These are phyloP conservation scores for Brettanomyces nanus DNA, from an alignment of 805 yeast species.

Conservation along the genomic window DNA sequence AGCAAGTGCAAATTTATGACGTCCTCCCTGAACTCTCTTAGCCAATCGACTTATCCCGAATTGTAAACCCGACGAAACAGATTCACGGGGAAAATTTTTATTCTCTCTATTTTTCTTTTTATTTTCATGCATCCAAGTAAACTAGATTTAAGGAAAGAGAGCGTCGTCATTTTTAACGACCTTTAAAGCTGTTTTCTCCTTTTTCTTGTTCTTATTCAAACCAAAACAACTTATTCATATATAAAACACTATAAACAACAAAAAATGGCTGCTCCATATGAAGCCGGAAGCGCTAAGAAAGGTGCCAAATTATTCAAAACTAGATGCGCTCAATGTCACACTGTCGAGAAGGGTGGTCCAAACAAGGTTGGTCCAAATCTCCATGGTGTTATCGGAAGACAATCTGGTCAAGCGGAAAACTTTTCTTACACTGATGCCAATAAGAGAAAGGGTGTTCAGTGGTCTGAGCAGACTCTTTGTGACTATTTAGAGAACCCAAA, in stretches of 20 bases:
- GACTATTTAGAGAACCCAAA: constrained; percentile 99
- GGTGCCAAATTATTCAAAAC: constrained; percentile 99
- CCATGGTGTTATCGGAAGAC: constrained; percentile 89
- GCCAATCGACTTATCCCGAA: too few relatives aligned
- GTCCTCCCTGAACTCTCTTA: too few relatives aligned
- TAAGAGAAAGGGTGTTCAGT: constrained; percentile 86
- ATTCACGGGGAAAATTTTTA: too few relatives aligned
- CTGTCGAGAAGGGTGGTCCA: constrained; percentile 91
- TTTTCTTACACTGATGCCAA: constrained; percentile 97
- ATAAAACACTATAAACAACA: constrained; percentile 1
- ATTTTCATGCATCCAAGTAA: too few relatives aligned
- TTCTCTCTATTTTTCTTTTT: too few relatives aligned
- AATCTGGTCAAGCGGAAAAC: constrained; percentile 87
- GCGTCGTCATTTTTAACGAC: too few relatives aligned
- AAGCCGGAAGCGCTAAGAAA: constrained; percentile 66
- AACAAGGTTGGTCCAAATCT: constrained; percentile 99
- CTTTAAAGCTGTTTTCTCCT: too few relatives aligned
- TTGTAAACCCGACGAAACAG: too few relatives aligned
- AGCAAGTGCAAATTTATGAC: too few relatives aligned
- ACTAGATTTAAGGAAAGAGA: too few relatives aligned
- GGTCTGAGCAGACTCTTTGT: constrained; percentile 83
- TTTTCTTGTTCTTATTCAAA: neutral
- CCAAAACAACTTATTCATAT: neutral
- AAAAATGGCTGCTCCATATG: constrained; percentile 35
- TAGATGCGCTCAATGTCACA: constrained; percentile 98